Evolutionary conservation across 1,284 basidiomycete species (phyloP), one percentile per base, ranked within the genome.

Genomic region (Papiliotrema laurentii): DNA sequence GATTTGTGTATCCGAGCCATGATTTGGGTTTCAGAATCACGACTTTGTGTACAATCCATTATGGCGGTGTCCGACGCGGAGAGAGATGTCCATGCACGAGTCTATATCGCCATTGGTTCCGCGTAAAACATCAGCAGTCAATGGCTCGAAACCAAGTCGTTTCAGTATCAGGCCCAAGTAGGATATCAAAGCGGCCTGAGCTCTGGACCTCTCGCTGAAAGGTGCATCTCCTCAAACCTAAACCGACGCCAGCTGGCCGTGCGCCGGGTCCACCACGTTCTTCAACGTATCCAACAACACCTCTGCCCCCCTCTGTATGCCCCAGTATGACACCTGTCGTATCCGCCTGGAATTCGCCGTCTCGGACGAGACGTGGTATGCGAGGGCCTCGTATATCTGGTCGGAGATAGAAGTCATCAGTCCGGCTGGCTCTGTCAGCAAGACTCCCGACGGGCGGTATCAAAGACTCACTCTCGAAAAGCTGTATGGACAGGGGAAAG

Each of bases 321-420:
- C 84, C 87, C 87, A 89, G 14, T 89, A 75, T 50, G 87, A 84
- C 56, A 97, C 90, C 6, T 85, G 86, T 69, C 84, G 86, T 60
- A 94, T 81, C 14, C 91, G 82, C 50, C 86, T 82, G 63, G 89
- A 87, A 78, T 93, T 87, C 59, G 89, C 86, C 14, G 81, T 83
- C 61, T 90, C 86, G 1, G 64, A 77, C 0, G 84, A 83, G 53
- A 94, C 92, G 70, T 97, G 92, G 68, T 90, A 83, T 2, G 91
- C 91, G 53, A 97, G 80, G 7, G 92, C 92, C 47, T 88, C 86
- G 69, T 94, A 92, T 24, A 84, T 84, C 82, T 71, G 69, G 25
- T 63, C 47, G 5, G 69, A 70, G 19, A 71, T 58, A 6, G 64
- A 66, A 3, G 55, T 54, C 65, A 68, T 72, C 14, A 72, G 60